Base-by-base conservation (phyloP, 2,329 filamentous ascomycete species). In the Penicillium aurantiogriseum region DNA sequence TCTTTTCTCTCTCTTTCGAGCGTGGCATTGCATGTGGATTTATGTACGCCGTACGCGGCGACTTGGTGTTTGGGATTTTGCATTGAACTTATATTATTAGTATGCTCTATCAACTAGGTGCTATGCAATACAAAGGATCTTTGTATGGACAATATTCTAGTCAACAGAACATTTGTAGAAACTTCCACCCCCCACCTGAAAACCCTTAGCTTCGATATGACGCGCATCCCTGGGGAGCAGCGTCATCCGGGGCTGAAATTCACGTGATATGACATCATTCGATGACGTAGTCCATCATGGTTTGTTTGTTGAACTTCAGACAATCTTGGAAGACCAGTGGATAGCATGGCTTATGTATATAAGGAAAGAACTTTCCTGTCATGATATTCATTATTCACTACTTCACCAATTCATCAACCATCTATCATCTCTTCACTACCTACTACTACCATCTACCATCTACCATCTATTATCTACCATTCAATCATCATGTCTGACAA, bases 401-500 rank as follows among this genome's bases (percentile, higher is more conserved):
- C 29, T 35, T 13, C 40, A 17, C 35, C 39, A 56, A 23, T 49
- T 36, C 9, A 27, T 35, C 25, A 55, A 54, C 19, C 23, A 15
- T 27, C 23, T 43, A 9, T 21, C 21, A n/a, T 46, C 17, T 38
- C 25, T 11, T 51, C 38, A 42, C 31, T 43, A 49, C 25, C 35
- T 42, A 49, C 38, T n/a, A 35, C 51, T 19, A 56, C 33, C 44
- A 55, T 51, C 45, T 45, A 59, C 54, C 25, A 62, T 13, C 29
- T 31, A 31, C 29, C 29, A 31, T 31, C 10, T 23, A 56, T 27
- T 38, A 55, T 53, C 43, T 45, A 59, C 54, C 25, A 62, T 58
- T 48, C 44, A 46, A 43, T n/a, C n/a, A 66, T 27, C 33, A 72
- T 72, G 70, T 67, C 70, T 60, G 66, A 65, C 60, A 56, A 60